Conservation (phyloP, 2,329 filamentous ascomycete species). For the Kalmusia sp. region DNA sequence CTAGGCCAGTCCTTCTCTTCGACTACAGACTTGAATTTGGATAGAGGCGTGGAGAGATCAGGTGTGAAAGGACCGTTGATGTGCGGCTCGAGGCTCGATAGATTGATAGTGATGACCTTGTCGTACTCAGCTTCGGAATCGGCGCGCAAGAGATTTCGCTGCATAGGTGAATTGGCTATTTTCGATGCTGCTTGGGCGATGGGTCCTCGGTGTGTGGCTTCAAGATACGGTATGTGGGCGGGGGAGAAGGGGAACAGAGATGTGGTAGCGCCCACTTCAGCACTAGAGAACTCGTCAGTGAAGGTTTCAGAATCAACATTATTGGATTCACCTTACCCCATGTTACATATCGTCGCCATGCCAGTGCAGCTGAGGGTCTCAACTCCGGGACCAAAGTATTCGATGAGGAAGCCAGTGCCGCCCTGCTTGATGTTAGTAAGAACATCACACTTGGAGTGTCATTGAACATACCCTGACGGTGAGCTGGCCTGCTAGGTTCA, state of each 20-base stretch:
- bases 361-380: slow-evolving; percentile 89
- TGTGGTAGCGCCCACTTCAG: slow-evolving; percentile 92
- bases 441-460: background rate
- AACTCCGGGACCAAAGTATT: slow-evolving; percentile 91
- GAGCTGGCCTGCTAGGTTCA: slow-evolving; percentile 85
- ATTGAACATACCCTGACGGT: slow-evolving; percentile 71
- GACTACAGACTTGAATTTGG: slow-evolving; percentile 85
- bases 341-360: slow-evolving; percentile 81
- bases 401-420: slow-evolving; percentile 92
- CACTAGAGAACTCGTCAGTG: too few relatives aligned
- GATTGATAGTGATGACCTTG: slow-evolving; percentile 86
- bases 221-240: slow-evolving; percentile 83
- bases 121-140: slow-evolving; percentile 88
- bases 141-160: slow-evolving; percentile 73
- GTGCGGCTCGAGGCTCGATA: slow-evolving; percentile 89
- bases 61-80: slow-evolving; percentile 98
- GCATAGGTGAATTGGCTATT: slow-evolving; percentile 63
- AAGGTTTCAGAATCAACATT: too few relatives aligned
- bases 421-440: slow-evolving; percentile 56
- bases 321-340: background rate
- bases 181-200: slow-evolving; percentile 73
- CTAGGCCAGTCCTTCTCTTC: slow-evolving; percentile 88
- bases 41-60: slow-evolving; percentile 91
- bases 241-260: slow-evolving; percentile 93
- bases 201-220: slow-evolving; percentile 78